Conservation (phyloP, 805 yeast genomes). For the Starmerella sirachaensis region DNA sequence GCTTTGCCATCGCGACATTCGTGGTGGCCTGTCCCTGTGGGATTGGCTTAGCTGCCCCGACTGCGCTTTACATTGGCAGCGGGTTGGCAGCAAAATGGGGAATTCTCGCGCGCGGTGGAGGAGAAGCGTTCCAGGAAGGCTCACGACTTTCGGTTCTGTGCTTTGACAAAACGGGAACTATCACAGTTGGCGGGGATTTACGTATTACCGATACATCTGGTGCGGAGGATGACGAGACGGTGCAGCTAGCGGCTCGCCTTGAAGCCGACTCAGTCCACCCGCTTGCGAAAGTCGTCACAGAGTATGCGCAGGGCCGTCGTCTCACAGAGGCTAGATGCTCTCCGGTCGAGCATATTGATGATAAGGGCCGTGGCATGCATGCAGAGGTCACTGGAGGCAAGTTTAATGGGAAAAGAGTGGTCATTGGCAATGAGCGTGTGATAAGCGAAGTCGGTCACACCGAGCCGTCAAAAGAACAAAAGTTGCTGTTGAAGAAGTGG, state of each 20-base stretch:
- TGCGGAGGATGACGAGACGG: slow-evolving; percentile 23
- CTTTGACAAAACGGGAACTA: slow-evolving; percentile 70
- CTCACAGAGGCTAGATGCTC: slow-evolving; percentile 13
- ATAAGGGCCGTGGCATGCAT: slow-evolving; percentile 20
- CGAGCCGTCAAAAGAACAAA: slow-evolving; percentile 30
- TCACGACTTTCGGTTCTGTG: slow-evolving; percentile 51
- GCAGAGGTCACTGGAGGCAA: slow-evolving; percentile 17
- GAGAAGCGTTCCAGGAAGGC: slow-evolving; percentile 71
- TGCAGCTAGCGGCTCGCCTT: slow-evolving; percentile 35
- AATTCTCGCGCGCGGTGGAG: slow-evolving; percentile 67
- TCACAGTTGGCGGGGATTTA: slow-evolving; percentile 52
- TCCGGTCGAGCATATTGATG: slow-evolving; percentile 12
- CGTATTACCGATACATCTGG: slow-evolving; percentile 39
- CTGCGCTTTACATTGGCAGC: slow-evolving; percentile 68
- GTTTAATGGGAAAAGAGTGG: slow-evolving; percentile 20
- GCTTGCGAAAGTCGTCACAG: slow-evolving; percentile 45
- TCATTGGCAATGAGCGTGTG: slow-evolving; percentile 49
- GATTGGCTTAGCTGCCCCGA: slow-evolving; percentile 73
- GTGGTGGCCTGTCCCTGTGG: slow-evolving; percentile 84
- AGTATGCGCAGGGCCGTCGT: slow-evolving; percentile 26
- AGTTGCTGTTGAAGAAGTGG: slow-evolving; percentile 38
- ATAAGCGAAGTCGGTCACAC: slow-evolving; percentile 38
- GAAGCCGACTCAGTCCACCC: slow-evolving; percentile 62
- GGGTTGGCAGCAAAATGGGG: slow-evolving; percentile 71
- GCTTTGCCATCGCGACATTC: slow-evolving; percentile 67